Evolutionary conservation across 306 rosid genomes (phyloP).

Genomic region (Rubus idaeus): DNA sequence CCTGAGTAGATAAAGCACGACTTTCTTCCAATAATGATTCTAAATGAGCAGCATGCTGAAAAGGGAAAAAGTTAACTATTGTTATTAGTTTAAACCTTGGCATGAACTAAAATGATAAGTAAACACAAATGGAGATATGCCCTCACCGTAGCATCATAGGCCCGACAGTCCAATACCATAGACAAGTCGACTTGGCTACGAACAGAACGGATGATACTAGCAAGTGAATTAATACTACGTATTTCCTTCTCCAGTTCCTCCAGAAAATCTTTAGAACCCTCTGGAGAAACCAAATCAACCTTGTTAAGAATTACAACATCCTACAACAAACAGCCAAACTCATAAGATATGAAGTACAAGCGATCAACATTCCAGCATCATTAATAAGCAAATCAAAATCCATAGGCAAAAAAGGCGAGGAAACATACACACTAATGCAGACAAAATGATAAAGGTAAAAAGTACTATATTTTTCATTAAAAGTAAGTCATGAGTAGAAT

Average conservation of each 20-base stretch:
- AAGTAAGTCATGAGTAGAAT: no score
- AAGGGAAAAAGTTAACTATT: slow-evolving; percentile 12
- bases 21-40: slow-evolving; percentile 71
- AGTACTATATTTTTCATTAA: background rate
- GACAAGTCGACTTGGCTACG: slow-evolving; percentile 85
- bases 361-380: background rate
- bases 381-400: background rate
- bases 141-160: slow-evolving; percentile 69
- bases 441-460: background rate
- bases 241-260: slow-evolving; percentile 84
- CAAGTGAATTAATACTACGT: slow-evolving; percentile 75
- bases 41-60: slow-evolving; percentile 66
- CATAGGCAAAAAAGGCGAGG: background rate
- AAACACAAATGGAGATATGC: slow-evolving; percentile 17
- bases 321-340: slow-evolving; percentile 52
- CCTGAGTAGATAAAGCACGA: slow-evolving; percentile 49
- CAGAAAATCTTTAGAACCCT: slow-evolving; percentile 51
- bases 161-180: slow-evolving; percentile 64
- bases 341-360: slow-evolving; percentile 24
- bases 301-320: slow-evolving; percentile 91
- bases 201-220: slow-evolving; percentile 63
- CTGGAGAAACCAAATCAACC: slow-evolving; percentile 92
- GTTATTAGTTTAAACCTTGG: slow-evolving; percentile 11
- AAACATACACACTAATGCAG: background rate
- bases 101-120: slow-evolving; percentile 13